phyloP scores from a whole-genome alignment of 805 yeast species.

The Sporopachydermia lactativora region DNA sequence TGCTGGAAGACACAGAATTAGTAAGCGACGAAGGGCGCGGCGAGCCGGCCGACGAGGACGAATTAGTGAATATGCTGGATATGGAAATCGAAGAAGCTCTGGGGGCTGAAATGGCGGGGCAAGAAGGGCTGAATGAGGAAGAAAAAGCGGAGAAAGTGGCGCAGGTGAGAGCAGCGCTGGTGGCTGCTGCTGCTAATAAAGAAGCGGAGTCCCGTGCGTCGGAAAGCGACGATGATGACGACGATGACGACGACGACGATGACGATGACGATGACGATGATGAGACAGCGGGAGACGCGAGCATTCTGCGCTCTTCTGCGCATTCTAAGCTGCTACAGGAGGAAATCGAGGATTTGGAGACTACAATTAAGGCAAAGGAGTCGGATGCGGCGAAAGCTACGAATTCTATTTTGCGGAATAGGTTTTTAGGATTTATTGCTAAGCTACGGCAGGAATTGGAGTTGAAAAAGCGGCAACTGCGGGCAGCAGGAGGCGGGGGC shows the following conservation, averaged over 20 bases:
- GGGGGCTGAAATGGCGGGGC: slow-evolving; percentile 24
- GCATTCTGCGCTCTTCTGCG: slow-evolving; percentile 37
- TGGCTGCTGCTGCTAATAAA: slow-evolving; percentile 9
- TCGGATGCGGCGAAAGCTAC: slow-evolving; percentile 57
- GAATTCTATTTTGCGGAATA: slow-evolving; percentile 74
- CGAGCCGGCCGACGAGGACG: slow-evolving; percentile 18
- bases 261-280: slow-evolving; percentile 36
- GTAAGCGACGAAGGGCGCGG: slow-evolving; percentile 19
- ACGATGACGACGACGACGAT: slow-evolving; percentile 36
- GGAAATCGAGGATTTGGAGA: slow-evolving; percentile 71
- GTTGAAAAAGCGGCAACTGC: slow-evolving; percentile 56
- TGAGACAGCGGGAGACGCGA: slow-evolving; percentile 37
- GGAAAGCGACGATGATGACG: slow-evolving; percentile 42
- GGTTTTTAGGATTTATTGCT: slow-evolving; percentile 69
- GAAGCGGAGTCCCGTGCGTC: slow-evolving; percentile 37
- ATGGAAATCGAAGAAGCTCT: slow-evolving; percentile 28
- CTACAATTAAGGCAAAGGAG: slow-evolving; percentile 63
- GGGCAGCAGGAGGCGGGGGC: slow-evolving; percentile 20
- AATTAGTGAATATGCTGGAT: slow-evolving; percentile 17
- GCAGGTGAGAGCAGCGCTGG: slow-evolving; percentile 15
- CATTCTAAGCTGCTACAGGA: slow-evolving; percentile 68
- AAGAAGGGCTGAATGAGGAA: slow-evolving; percentile 21
- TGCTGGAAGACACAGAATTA: slow-evolving; percentile 8
- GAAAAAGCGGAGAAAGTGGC: slow-evolving; percentile 17
- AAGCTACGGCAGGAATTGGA: slow-evolving; percentile 74